Conservation (phyloP, 208 protist genomes). For the Lotmaria passim region DNA sequence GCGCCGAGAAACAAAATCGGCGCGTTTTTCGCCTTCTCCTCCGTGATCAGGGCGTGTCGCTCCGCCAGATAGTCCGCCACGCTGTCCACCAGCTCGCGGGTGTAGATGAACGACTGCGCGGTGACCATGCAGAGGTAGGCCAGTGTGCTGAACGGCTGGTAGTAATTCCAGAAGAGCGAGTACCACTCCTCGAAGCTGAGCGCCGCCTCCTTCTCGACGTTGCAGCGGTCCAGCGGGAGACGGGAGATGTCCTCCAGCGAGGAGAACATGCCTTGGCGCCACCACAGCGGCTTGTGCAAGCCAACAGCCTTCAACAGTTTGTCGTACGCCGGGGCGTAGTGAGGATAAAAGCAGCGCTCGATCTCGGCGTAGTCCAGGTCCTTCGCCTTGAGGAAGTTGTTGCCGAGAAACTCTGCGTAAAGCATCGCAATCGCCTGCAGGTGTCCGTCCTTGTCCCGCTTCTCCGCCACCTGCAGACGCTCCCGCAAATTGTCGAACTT, state of each 20-base stretch:
- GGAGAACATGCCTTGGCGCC: constrained; percentile 68
- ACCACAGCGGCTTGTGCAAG: constrained; percentile 73
- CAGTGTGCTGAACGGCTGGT: constrained; percentile 75
- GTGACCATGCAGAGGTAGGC: constrained; percentile 86
- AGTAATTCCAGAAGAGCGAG: constrained; percentile 91
- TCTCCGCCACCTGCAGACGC: constrained; percentile 69
- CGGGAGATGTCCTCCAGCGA: constrained; percentile 86
- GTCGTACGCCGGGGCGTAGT: constrained; percentile 68
- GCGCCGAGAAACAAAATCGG: constrained; percentile 87
- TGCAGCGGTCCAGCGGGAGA: constrained; percentile 78
- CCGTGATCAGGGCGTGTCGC: constrained; percentile 70
- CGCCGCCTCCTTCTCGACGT: constrained; percentile 56
- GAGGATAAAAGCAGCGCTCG: constrained; percentile 85
- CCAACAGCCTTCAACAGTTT: constrained; percentile 55
- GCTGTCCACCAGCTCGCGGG: constrained; percentile 75
- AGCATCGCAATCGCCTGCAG: constrained; percentile 87
- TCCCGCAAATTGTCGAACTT: constrained; percentile 82
- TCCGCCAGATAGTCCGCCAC: constrained; percentile 79
- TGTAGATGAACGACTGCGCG: constrained; percentile 69
- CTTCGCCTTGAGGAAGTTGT: constrained; percentile 65
- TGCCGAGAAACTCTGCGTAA: constrained; percentile 80
- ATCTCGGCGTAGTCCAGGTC: constrained; percentile 74
- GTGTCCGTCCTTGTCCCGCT: constrained; percentile 72
- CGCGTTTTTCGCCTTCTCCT: constrained; percentile 62
- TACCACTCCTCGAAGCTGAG: constrained; percentile 89